Conservation (phyloP, 495 filamentous ascomycete genomes). For the Podospora australis region DNA sequence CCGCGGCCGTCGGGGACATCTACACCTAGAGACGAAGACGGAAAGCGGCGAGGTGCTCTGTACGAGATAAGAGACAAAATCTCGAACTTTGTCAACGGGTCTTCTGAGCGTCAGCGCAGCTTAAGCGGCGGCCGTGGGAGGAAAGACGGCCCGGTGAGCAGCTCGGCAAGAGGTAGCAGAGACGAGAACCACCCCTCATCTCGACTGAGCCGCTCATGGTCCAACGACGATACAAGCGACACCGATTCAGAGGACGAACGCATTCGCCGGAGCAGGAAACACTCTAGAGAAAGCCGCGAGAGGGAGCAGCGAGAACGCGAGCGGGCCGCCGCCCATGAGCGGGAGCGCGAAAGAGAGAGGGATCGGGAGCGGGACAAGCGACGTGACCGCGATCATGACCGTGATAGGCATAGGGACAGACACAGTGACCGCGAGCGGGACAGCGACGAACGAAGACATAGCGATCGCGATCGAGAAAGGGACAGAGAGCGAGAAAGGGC, state of each 20-base stretch:
- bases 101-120: constrained; percentile 17
- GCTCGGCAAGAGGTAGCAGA: background rate
- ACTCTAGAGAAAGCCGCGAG: constrained; percentile 9
- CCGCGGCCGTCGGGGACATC: constrained; percentile 2
- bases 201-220: constrained; percentile 16
- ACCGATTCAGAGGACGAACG: constrained; percentile 18
- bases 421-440: constrained; percentile 19
- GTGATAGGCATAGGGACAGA: background rate
- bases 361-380: constrained; percentile 20
- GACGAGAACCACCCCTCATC: constrained; percentile 14
- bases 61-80: constrained; percentile 22
- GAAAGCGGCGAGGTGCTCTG: constrained; percentile 12
- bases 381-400: constrained; percentile 3
- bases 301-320: constrained; percentile 14
- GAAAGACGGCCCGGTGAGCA: constrained; percentile 12
- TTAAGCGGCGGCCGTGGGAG: constrained; percentile 16
- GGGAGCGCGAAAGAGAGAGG: constrained; percentile 15
- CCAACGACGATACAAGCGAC: constrained; percentile 17
- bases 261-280: constrained; percentile 3
- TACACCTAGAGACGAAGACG: constrained; percentile 9
- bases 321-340: constrained; percentile 12
- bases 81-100: constrained; percentile 13
- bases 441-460: constrained; percentile 12
- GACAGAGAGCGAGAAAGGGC: constrained; percentile 27
- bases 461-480: constrained; percentile 16